These are phyloP conservation scores for Komagataella pseudopastoris DNA, from an alignment of 805 yeast species.

Conservation along the genomic window DNA sequence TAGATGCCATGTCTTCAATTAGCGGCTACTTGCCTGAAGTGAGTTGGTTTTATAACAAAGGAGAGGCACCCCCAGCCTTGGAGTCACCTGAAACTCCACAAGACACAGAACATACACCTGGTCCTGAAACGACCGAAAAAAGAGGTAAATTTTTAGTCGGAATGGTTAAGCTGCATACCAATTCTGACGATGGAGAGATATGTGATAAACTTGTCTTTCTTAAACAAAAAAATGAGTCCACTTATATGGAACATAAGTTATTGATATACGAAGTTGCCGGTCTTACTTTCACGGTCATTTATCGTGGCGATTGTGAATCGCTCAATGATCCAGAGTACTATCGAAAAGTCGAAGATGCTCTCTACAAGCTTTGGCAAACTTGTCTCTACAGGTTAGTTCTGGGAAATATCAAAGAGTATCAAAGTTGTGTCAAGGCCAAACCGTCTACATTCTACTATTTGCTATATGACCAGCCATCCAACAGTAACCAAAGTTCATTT, in stretches of 20 bases:
- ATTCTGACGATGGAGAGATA: conserved; percentile 7
- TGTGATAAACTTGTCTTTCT: conserved; percentile 2
- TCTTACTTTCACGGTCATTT: conserved; percentile 12
- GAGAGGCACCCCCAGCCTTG: not conserved
- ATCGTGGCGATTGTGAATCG: not conserved
- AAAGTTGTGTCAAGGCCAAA: not conserved
- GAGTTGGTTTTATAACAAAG: not conserved
- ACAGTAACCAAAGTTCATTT: conserved; percentile 12
- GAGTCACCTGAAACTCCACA: not conserved
- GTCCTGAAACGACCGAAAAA: not conserved
- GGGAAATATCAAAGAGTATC: conserved; percentile 10
- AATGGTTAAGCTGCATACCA: conserved; percentile 7
- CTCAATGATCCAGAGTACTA: conserved; percentile 3
- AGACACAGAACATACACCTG: not conserved
- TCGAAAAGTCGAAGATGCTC: conserved; percentile 4
- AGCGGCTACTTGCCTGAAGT: conserved; percentile 5
- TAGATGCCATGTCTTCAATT: conserved; percentile 11
- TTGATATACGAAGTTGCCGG: conserved; percentile 18
- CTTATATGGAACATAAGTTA: conserved; percentile 3
- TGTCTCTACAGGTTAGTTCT: conserved; percentile 14
- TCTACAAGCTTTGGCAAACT: conserved; percentile 10
- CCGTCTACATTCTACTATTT: conserved; percentile 11
- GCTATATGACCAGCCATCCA: conserved; percentile 8
- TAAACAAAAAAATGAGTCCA: not conserved
- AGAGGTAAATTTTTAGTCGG: conserved; percentile 15